phyloP scores from a whole-genome alignment of 176 grass and related monocot genomes.

The Carex cristatella region DNA sequence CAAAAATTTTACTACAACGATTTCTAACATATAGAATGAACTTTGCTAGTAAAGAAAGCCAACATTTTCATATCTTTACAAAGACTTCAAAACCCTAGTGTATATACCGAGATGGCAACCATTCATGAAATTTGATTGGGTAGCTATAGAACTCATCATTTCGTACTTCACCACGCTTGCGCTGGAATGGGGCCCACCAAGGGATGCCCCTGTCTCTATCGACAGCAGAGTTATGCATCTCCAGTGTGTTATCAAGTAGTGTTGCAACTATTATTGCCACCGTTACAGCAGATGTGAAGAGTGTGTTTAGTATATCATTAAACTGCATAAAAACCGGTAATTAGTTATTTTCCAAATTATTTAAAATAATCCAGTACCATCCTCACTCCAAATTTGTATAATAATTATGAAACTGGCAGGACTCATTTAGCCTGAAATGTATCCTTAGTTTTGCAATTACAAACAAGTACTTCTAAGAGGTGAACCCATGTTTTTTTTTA shows the following conservation, averaged over 20 bases:
- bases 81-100: slow-evolving; percentile 4
- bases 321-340: slow-evolving; percentile 44
- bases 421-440: not conserved
- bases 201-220: slow-evolving; percentile 64
- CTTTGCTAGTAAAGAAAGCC: slow-evolving; percentile 24
- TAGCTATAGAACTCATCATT: slow-evolving; percentile 86
- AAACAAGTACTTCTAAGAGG: not conserved
- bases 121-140: slow-evolving; percentile 55
- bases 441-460: not conserved
- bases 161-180: slow-evolving; percentile 34
- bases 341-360: not conserved
- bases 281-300: slow-evolving; percentile 66
- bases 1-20: not conserved
- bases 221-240: slow-evolving; percentile 5
- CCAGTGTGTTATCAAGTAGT: slow-evolving; percentile 69
- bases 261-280: slow-evolving; percentile 62
- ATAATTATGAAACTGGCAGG: not conserved
- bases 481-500: not conserved
- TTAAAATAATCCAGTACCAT: not conserved
- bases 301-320: slow-evolving; percentile 88
- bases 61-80: slow-evolving; percentile 33
- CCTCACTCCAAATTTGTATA: not conserved
- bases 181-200: slow-evolving; percentile 63
- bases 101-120: slow-evolving; percentile 44
- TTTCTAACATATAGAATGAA: slow-evolving; percentile 20